These are phyloP conservation scores for Geotrichum australiense DNA, from an alignment of 1,139 yeast genomes.

Conservation along the genomic window DNA sequence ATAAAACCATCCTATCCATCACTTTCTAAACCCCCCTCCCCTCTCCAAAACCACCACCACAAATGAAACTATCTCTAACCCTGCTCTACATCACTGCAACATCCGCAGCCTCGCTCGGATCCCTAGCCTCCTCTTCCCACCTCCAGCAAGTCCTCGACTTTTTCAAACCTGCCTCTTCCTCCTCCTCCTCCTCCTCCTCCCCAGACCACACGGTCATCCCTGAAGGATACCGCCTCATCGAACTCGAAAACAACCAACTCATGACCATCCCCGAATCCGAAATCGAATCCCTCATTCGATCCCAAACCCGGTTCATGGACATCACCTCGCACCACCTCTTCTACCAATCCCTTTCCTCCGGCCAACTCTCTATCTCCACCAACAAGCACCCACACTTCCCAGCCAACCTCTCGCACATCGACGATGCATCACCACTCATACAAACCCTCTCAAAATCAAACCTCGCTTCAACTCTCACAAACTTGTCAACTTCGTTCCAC, in stretches of 20 bases:
- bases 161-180: too few species aligned
- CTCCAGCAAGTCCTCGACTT: too few species aligned
- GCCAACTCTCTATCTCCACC: background rate
- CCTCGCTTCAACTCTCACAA: constrained; percentile 9
- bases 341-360: constrained; percentile 8
- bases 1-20: too few species aligned
- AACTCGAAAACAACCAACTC: background rate
- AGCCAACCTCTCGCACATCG: constrained; percentile 3
- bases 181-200: too few species aligned
- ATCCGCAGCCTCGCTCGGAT: too few species aligned
- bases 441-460: constrained; percentile 4
- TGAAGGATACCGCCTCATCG: too few species aligned
- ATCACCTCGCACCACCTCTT: constrained; percentile 17
- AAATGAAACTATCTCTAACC: too few species aligned
- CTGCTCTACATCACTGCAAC: too few species aligned
- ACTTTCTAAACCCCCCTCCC: too few species aligned
- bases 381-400: constrained; percentile 8
- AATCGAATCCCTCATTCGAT: background rate
- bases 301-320: constrained; percentile 14
- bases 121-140: too few species aligned
- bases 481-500: constrained; percentile 46
- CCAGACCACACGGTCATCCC: too few species aligned
- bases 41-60: too few species aligned
- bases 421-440: constrained; percentile 4
- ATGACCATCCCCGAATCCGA: background rate